These are phyloP conservation scores for Eimeria tenella DNA, from an alignment of 169 alveolate genomes.

Conservation along the genomic window DNA sequence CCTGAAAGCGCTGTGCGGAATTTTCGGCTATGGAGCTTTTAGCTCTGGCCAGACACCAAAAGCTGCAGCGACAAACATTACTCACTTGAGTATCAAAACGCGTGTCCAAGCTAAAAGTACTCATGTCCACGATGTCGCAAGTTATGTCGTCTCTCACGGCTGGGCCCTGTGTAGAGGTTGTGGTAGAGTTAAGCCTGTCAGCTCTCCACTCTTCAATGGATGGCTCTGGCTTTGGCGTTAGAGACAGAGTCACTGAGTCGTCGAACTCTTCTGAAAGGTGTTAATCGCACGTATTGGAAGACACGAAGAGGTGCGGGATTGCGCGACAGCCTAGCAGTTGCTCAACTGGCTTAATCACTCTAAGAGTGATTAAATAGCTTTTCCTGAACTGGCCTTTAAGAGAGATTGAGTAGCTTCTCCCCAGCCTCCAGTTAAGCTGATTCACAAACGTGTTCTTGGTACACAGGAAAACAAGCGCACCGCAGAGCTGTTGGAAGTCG, in stretches of 20 bases:
- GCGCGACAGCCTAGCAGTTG: no score
- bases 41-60: background rate
- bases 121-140: constrained; percentile 54
- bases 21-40: background rate
- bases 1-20: constrained; percentile 1
- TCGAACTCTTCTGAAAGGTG: constrained; percentile 33
- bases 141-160: background rate
- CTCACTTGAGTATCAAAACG: constrained; percentile 43
- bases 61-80: background rate
- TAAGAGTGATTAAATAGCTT: no score
- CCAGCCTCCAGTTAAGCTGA: no score
- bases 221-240: constrained; percentile 73
- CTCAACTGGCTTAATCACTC: no score
- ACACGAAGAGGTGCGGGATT: no score
- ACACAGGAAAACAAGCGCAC: background rate
- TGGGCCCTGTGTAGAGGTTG: constrained; percentile 3
- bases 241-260: background rate
- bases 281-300: no score
- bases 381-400: no score
- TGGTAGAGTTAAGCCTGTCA: constrained; percentile 19
- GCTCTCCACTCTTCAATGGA: constrained; percentile 43
- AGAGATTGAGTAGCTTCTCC: no score
- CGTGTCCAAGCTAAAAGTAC: background rate
- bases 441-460: no score
- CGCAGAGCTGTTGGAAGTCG: constrained; percentile 54